Evolutionary conservation across 768 basidiomycete genomes (phyloP).

Genomic region (Phaeolepiota aurea): DNA sequence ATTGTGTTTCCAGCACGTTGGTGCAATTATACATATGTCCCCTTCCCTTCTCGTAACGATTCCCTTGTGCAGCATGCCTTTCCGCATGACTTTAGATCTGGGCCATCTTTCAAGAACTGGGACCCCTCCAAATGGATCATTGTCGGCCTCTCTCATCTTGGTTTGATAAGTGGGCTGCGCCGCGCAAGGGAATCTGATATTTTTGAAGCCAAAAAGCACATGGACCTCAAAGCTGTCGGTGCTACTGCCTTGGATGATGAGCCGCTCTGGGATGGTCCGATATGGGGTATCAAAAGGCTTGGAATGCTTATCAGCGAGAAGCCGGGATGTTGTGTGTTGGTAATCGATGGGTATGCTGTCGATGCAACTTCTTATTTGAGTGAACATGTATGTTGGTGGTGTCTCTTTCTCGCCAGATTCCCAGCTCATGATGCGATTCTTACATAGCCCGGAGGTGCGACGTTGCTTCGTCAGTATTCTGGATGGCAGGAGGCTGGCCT

Average conservation of each 20-base stretch:
- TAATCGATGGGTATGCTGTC: not conserved
- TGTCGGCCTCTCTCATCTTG: not conserved
- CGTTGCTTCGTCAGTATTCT: not conserved
- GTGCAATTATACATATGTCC: too few species aligned
- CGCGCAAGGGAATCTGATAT: not conserved
- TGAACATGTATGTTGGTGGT: not conserved
- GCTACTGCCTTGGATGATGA: not conserved
- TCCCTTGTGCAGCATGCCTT: not conserved
- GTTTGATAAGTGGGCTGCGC: not conserved
- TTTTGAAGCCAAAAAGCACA: not conserved
- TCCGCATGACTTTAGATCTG: not conserved
- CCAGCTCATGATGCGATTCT: too few species aligned
- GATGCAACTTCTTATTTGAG: not conserved
- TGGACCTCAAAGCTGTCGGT: not conserved
- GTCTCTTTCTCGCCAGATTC: too few species aligned
- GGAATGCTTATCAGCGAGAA: not conserved
- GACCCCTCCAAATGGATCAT: not conserved
- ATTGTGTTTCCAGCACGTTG: too few species aligned
- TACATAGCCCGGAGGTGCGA: not conserved
- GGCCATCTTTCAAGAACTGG: not conserved
- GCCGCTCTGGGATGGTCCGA: not conserved
- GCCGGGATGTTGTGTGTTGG: not conserved
- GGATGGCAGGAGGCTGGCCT: not conserved
- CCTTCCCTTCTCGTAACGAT: too few species aligned
- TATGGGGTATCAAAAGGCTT: not conserved